These are phyloP conservation scores for Eucalyptus coolabah DNA, from an alignment of 345 rosid species.

Conservation along the genomic window DNA sequence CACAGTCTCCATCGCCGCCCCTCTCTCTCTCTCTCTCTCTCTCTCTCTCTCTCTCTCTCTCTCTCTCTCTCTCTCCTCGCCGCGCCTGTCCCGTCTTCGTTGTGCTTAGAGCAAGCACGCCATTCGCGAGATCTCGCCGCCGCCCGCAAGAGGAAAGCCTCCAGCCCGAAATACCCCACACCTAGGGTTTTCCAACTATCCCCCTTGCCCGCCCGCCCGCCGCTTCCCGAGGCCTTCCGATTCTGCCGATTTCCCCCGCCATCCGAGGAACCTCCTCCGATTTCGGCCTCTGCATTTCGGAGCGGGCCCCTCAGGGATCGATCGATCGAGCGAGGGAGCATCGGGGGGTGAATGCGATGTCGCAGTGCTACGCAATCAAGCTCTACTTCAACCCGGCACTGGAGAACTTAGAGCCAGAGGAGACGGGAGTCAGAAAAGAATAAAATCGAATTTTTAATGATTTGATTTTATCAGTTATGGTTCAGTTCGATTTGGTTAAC, in stretches of 20 bases:
- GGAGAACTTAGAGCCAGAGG: constrained; percentile 21
- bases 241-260: background rate
- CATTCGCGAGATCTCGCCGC: background rate
- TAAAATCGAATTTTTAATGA: no score
- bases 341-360: constrained; percentile 14
- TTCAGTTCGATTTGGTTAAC: rapidly evolving
- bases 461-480: no score
- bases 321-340: no score
- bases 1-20: background rate
- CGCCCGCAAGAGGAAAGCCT: background rate
- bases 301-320: background rate
- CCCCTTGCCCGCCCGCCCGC: background rate
- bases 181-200: background rate
- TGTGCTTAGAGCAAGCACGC: background rate
- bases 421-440: no score
- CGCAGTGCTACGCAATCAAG: constrained; percentile 71
- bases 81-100: background rate
- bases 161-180: background rate
- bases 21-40: background rate
- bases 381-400: constrained; percentile 92
- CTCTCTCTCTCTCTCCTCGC: background rate
- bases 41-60: background rate
- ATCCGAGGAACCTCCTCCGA: background rate
- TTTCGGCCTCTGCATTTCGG: background rate
- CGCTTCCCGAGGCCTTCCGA: no score